Evolutionary conservation across 352 stramenopile genomes (phyloP).

Genomic region (Globisporangium uncinulatum): DNA sequence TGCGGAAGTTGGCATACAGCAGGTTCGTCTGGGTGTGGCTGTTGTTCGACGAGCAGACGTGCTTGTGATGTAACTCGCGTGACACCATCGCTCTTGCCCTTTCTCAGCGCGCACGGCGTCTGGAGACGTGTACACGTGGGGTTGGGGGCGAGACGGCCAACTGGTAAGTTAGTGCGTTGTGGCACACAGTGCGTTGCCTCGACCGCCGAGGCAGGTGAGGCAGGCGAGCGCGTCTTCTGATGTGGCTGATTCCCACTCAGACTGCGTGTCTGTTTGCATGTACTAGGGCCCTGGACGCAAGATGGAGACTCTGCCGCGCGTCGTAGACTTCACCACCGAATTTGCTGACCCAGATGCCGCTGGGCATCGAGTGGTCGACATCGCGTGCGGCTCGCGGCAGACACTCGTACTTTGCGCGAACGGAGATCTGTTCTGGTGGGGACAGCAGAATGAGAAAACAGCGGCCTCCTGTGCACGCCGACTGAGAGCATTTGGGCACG

Average conservation of each 20-base stretch:
- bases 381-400: constrained; percentile 47
- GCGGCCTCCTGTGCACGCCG: neutral
- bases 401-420: constrained; percentile 40
- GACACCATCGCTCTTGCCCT: neutral
- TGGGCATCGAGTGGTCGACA: constrained; percentile 19
- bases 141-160: constrained; percentile 67
- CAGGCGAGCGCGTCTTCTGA: too few relatives aligned
- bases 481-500: too few relatives aligned
- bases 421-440: constrained; percentile 53
- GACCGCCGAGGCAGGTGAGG: neutral
- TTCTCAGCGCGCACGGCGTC: constrained; percentile 33
- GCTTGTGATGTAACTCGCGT: neutral
- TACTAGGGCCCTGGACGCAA: constrained; percentile 11
- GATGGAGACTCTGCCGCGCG: constrained; percentile 36
- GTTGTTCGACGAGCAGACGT: neutral
- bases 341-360: constrained; percentile 20
- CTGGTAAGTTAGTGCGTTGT: constrained; percentile 31
- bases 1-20: constrained; percentile 77
- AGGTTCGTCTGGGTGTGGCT: constrained; percentile 15
- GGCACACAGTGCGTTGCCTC: neutral
- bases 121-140: constrained; percentile 75
- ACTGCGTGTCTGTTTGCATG: constrained; percentile 7
- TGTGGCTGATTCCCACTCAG: too few relatives aligned
- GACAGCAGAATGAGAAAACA: constrained; percentile 6
- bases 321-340: constrained; percentile 27